phyloP scores from a whole-genome alignment of 176 grass and related monocot species.

The Carex cristatella region DNA sequence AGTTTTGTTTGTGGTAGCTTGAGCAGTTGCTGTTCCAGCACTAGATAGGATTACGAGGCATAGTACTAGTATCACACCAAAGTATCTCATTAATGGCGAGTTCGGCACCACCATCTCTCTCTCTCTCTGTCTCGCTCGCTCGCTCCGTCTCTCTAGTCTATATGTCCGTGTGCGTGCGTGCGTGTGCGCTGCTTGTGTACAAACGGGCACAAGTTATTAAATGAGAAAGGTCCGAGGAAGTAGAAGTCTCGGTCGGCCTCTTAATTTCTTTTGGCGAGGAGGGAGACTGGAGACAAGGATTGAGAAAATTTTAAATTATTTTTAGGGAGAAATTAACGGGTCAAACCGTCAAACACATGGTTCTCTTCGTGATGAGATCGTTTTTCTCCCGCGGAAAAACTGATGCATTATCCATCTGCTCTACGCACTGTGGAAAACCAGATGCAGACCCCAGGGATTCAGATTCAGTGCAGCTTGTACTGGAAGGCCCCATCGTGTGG shows the following conservation, averaged over 20 bases:
- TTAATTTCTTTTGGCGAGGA: background rate
- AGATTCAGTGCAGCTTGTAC: background rate
- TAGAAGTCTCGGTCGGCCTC: background rate
- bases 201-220: background rate
- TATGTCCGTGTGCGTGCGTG: background rate
- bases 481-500: background rate
- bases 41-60: constrained; percentile 8
- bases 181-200: no score
- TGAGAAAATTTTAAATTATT: no score
- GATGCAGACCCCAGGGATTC: background rate
- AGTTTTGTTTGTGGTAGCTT: constrained; percentile 20
- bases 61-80: background rate
- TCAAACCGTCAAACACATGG: background rate
- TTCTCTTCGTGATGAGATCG: background rate
- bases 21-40: constrained; percentile 16
- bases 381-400: background rate
- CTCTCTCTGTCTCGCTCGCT: background rate
- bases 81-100: constrained; percentile 24
- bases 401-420: no score
- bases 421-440: background rate
- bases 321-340: background rate
- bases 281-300: no score
- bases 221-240: background rate
- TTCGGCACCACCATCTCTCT: constrained; percentile 1
- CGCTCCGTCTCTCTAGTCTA: background rate